These are phyloP conservation scores for Cyclospora cayetanensis DNA, from an alignment of 169 alveolate species.

Conservation along the genomic window DNA sequence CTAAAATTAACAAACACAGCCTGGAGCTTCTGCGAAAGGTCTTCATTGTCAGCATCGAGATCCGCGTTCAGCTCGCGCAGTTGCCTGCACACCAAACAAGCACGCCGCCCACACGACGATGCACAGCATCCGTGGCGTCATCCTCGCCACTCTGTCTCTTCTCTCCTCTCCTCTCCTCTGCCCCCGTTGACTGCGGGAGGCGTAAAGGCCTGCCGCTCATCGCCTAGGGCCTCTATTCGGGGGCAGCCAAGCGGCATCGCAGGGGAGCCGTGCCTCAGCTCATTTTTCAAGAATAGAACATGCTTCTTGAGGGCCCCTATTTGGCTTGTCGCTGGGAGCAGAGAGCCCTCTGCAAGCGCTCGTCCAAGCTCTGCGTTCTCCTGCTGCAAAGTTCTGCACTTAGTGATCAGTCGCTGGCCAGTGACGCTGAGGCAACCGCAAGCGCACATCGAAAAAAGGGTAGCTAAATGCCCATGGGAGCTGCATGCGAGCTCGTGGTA, in stretches of 20 bases:
- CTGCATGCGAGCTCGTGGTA: neutral
- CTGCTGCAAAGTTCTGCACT: constrained; percentile 79
- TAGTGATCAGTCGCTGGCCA: constrained; percentile 80
- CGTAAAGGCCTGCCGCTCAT: no score
- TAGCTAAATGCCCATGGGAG: no score
- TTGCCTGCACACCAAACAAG: constrained; percentile 64
- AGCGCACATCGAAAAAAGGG: neutral
- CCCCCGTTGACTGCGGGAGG: no score
- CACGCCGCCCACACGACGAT: neutral
- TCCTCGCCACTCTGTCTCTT: no score
- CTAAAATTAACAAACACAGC: constrained; percentile 72
- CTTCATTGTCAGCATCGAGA: constrained; percentile 78
- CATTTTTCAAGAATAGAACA: constrained; percentile 73
- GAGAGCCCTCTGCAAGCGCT: constrained; percentile 74
- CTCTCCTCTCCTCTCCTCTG: no score
- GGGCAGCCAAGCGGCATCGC: neutral
- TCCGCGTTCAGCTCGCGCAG: constrained; percentile 78
- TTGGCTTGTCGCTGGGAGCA: constrained; percentile 72
- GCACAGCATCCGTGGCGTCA: no score
- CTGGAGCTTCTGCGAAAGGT: constrained; percentile 74
- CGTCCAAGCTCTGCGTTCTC: constrained; percentile 80
- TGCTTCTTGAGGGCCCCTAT: constrained; percentile 74
- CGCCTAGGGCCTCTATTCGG: neutral
- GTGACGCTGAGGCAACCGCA: constrained; percentile 70
- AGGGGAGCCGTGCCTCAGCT: constrained; percentile 76